Base-by-base conservation (phyloP, 1,284 basidiomycete genomes). In the Tilletia indica region DNA sequence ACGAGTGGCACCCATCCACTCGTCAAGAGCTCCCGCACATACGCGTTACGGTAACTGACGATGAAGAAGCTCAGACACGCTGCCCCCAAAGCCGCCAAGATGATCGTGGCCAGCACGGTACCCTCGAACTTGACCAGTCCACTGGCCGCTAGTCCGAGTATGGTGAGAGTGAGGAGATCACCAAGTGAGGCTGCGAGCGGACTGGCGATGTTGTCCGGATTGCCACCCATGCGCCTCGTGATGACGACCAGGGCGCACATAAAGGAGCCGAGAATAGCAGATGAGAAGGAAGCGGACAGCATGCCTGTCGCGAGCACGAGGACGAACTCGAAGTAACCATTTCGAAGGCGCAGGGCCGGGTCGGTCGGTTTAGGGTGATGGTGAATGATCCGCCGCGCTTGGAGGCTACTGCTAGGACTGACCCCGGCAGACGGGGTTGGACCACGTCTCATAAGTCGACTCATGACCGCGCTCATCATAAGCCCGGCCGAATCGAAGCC, bases 171-270 rank as follows among this genome's bases (percentile, higher is more conserved):
- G 69, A 97, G 88, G 39, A 99, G 87, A 82, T 98, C 96, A 9
- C 96, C 95, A 0, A 98, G 88, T 76, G 93, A 95, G 2, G 93
- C 90, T 0, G 96, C 96, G 4, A 98, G 87, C 0, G 96, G 94
- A 0, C 95, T 93, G 2, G 94, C 93, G 76, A 98, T 96, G 83
- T 98, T 98, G 83, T 97, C 94, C 70, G 95, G 96, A 85, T 99
- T 92, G 54, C 91, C 88, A 2, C 90, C 89, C 70, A 89, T 89
- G 78, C 87, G 89, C 66, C 93, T 87, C 82, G 93, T 94, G 2
- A 92, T 74, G 25, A 98, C 88, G 51, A 98, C 89, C 31, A 97
- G 88, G 6, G 87, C 86, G 80, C 92, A 94, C 93, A 98, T 97
- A 85, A 98, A 97, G 0, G 91, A 92, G 1, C 96, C 96, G 0